Evolutionary conservation across 441 rosid genomes (phyloP).

Genomic region (Sinapis alba): DNA sequence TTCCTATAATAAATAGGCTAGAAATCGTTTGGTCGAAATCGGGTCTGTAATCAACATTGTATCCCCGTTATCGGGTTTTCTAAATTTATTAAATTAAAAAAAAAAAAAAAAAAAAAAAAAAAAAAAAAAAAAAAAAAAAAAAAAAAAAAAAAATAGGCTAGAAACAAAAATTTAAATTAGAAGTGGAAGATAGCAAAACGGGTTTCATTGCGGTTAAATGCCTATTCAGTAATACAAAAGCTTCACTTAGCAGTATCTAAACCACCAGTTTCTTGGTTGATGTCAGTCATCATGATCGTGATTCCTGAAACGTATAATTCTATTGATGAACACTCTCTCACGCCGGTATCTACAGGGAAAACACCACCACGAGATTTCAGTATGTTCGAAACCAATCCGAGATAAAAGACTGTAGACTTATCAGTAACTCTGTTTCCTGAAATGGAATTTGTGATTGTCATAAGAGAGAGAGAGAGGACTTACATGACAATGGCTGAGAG

Average conservation of each 20-base stretch:
- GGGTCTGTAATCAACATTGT: too few relatives aligned
- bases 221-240: background rate
- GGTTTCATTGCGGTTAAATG: background rate
- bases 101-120: too few relatives aligned
- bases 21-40: too few relatives aligned
- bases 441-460: background rate
- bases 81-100: too few relatives aligned
- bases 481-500: constrained; percentile 65
- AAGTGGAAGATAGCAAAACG: background rate
- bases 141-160: too few relatives aligned
- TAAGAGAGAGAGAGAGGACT: constrained; percentile 39
- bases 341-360: constrained; percentile 53
- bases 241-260: background rate
- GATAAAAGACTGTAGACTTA: too few relatives aligned
- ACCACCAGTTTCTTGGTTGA: background rate
- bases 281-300: constrained; percentile 42
- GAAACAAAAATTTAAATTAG: background rate
- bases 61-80: too few relatives aligned
- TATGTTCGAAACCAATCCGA: too few relatives aligned
- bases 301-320: constrained; percentile 62
- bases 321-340: constrained; percentile 71
- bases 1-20: background rate
- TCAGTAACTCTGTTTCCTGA: background rate
- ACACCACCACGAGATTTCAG: background rate
- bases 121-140: too few relatives aligned